Evolutionary conservation across 2,329 filamentous ascomycete genomes (phyloP).

Genomic region (Fusarium tanahbumbuense): DNA sequence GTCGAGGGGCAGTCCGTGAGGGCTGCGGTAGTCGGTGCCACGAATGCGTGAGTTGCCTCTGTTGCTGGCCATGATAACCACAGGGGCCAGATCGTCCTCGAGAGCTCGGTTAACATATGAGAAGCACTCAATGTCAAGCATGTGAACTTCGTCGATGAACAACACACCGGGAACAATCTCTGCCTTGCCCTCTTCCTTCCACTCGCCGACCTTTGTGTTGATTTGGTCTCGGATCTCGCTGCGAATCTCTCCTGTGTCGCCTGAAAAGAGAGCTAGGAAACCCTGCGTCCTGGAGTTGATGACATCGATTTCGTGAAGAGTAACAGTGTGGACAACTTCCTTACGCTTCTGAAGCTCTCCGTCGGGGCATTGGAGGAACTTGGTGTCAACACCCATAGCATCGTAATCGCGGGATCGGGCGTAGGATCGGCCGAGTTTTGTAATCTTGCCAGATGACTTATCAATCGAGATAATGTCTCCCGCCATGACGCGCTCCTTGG

Average conservation of each 20-base stretch:
- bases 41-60: slow-evolving; percentile 90
- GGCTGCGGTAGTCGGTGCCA: slow-evolving; percentile 91
- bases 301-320: slow-evolving; percentile 97
- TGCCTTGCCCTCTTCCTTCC: slow-evolving; percentile 99
- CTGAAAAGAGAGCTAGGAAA: slow-evolving; percentile 95
- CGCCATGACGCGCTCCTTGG: slow-evolving; percentile 98
- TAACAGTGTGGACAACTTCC: slow-evolving; percentile 96
- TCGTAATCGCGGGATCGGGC: slow-evolving; percentile 97
- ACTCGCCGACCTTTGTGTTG: slow-evolving; percentile 98
- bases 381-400: slow-evolving; percentile 98
- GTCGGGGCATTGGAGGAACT: slow-evolving; percentile 97
- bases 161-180: slow-evolving; percentile 97
- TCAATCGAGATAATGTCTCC: slow-evolving; percentile 99
- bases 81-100: slow-evolving; percentile 92
- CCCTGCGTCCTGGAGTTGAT: slow-evolving; percentile 99
- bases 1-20: slow-evolving; percentile 93
- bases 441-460: slow-evolving; percentile 98
- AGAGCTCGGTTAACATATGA: slow-evolving; percentile 97
- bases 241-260: slow-evolving; percentile 96
- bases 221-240: slow-evolving; percentile 98
- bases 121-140: slow-evolving; percentile 99
- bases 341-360: slow-evolving; percentile 97
- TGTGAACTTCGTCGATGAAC: slow-evolving; percentile 99
- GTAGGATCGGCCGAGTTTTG: slow-evolving; percentile 94
- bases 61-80: slow-evolving; percentile 99